These are phyloP conservation scores for Thelephora aurantiotincta DNA, from an alignment of 768 basidiomycete genomes.

Conservation along the genomic window DNA sequence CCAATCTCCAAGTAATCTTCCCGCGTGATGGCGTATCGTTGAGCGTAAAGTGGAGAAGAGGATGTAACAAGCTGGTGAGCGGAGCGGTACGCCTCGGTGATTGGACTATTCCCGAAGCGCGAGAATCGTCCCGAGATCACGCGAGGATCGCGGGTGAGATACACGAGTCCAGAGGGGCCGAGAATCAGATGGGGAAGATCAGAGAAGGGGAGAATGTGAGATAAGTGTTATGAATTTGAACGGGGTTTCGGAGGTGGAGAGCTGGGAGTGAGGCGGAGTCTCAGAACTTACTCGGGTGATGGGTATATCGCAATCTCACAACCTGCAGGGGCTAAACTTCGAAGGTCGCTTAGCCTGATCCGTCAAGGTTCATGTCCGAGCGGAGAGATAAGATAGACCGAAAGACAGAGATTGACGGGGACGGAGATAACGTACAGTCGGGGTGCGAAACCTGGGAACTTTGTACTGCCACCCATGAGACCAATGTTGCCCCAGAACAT, in stretches of 20 bases:
- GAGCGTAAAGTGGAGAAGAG: slow-evolving; percentile 29
- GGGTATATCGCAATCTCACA: slow-evolving; percentile 62
- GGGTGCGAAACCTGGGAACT: slow-evolving; percentile 56
- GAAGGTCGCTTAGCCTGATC: slow-evolving; percentile 56
- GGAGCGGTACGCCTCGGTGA: slow-evolving; percentile 49
- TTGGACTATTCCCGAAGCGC: slow-evolving; percentile 28
- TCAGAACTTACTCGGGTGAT: slow-evolving; percentile 65
- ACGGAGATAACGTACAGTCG: slow-evolving; percentile 46
- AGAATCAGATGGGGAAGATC: slow-evolving; percentile 1
- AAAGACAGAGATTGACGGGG: not conserved
- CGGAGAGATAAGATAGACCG: not conserved
- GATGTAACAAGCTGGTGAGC: slow-evolving; percentile 40
- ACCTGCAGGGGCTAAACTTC: slow-evolving; percentile 69
- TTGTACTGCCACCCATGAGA: slow-evolving; percentile 72
- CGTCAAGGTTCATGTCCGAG: slow-evolving; percentile 1
- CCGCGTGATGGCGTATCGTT: slow-evolving; percentile 44
- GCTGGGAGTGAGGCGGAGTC: too few species aligned
- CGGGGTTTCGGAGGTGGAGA: not conserved
- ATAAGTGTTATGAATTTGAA: slow-evolving; percentile 2
- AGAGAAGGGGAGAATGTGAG: slow-evolving; percentile 2
- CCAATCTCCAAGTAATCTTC: slow-evolving; percentile 82
- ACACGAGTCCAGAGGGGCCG: slow-evolving; percentile 7
- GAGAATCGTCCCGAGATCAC: too few species aligned
- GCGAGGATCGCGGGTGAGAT: not conserved
- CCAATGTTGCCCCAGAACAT: slow-evolving; percentile 96